These are phyloP conservation scores for Fusarium chaquense DNA, from an alignment of 2,329 filamentous ascomycete genomes.

Conservation along the genomic window DNA sequence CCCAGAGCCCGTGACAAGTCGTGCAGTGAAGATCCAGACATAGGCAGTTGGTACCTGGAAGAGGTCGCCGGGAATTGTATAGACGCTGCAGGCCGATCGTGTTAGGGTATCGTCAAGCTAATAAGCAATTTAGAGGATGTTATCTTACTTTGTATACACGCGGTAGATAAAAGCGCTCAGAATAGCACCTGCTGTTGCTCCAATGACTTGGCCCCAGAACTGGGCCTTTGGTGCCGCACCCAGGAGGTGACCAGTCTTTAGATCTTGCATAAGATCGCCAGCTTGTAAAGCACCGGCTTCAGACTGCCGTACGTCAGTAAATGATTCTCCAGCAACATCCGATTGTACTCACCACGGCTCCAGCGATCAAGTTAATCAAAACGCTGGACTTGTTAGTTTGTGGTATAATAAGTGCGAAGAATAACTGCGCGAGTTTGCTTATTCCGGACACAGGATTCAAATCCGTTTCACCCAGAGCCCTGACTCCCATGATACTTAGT, in stretches of 20 bases:
- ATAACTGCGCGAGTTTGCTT: conserved; percentile 93
- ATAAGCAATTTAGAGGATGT: neutral
- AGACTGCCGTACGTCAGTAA: conserved; percentile 48
- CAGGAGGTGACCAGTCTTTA: conserved; percentile 94
- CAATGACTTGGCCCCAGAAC: conserved; percentile 96
- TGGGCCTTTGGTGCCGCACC: conserved; percentile 94
- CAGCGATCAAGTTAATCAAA: conserved; percentile 94
- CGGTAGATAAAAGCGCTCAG: conserved; percentile 89
- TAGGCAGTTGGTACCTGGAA: conserved; percentile 96
- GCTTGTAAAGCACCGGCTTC: conserved; percentile 84
- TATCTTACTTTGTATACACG: conserved; percentile 76
- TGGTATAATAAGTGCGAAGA: conserved; percentile 92
- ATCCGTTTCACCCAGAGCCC: conserved; percentile 83
- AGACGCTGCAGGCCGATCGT: conserved; percentile 68
- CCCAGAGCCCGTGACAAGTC: conserved; percentile 91
- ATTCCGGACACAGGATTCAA: conserved; percentile 97
- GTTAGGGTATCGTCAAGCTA: conserved; percentile 10
- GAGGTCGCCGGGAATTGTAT: conserved; percentile 85
- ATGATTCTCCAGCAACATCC: neutral
- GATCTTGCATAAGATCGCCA: conserved; percentile 95
- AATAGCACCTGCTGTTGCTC: conserved; percentile 85
- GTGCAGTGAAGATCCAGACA: conserved; percentile 97
- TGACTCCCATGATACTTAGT: conserved; percentile 78
- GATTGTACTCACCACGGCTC: conserved; percentile 72
- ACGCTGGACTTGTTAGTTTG: conserved; percentile 83